Conservation (phyloP, 2,329 filamentous ascomycete genomes). For the Penicillium freii region DNA sequence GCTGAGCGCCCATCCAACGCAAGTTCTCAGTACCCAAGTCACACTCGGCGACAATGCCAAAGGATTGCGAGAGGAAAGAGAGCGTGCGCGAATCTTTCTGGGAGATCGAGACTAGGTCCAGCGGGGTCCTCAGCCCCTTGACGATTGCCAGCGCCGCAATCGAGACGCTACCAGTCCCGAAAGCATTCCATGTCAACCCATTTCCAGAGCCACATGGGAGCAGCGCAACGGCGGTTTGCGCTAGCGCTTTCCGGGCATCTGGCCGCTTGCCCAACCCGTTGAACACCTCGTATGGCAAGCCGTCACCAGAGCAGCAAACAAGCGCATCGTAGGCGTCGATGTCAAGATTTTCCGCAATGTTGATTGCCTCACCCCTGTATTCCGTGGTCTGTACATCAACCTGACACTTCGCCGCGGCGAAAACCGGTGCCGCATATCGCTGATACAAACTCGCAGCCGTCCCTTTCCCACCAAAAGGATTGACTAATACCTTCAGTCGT, state of each 20-base stretch:
- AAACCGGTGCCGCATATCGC: conserved; percentile 73
- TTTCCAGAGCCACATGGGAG: conserved; percentile 93
- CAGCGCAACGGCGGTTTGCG: conserved; percentile 76
- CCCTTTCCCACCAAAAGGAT: conserved; percentile 86
- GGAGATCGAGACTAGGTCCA: conserved; percentile 86
- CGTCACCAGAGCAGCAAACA: conserved; percentile 87
- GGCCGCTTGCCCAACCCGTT: conserved; percentile 79
- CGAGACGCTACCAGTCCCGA: conserved; percentile 73
- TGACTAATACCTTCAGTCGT: conserved; percentile 83
- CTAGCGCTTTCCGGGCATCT: conserved; percentile 72
- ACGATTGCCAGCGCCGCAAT: conserved; percentile 78
- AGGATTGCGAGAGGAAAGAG: conserved; percentile 85
- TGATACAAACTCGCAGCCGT: conserved; percentile 70
- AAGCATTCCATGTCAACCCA: conserved; percentile 85
- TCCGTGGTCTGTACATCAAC: conserved; percentile 72
- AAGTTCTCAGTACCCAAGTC: conserved; percentile 88
- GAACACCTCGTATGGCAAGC: conserved; percentile 88
- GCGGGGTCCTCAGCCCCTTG: conserved; percentile 78
- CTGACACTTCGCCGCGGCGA: conserved; percentile 75
- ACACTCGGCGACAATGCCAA: conserved; percentile 85
- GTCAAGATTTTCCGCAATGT: conserved; percentile 73
- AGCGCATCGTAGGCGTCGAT: conserved; percentile 80
- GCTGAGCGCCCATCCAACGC: conserved; percentile 84
- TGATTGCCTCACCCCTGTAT: conserved; percentile 72
- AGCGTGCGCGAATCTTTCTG: conserved; percentile 72